These are phyloP conservation scores for Exserohilum turcica DNA, from an alignment of 2,329 filamentous ascomycete species.

Conservation along the genomic window DNA sequence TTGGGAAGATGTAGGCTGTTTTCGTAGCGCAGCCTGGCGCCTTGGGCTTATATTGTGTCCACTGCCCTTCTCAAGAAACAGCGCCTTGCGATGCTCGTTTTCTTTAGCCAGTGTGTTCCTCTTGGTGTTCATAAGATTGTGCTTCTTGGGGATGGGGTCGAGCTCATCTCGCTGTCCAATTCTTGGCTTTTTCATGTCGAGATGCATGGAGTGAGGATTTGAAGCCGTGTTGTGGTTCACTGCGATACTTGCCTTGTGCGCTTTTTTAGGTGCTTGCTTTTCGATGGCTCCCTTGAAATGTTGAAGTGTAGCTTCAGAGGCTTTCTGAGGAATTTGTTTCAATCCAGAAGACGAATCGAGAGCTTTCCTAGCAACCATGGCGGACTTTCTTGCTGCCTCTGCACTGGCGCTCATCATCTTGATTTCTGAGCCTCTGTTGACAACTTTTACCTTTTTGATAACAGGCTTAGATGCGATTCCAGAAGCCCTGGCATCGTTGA, in stretches of 20 bases:
- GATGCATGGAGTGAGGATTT: background rate
- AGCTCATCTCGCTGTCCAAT: background rate
- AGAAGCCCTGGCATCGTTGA: background rate
- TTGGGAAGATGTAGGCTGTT: background rate
- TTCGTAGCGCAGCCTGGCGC: background rate
- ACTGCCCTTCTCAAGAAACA: background rate
- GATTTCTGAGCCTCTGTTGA: conserved; percentile 2
- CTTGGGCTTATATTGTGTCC: background rate
- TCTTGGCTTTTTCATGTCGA: background rate
- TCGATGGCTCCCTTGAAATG: background rate
- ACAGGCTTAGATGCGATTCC: background rate
- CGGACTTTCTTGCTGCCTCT: background rate
- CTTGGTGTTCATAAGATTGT: background rate
- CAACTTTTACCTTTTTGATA: conserved; percentile 5
- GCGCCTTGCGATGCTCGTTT: background rate
- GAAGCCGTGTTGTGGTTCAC: background rate
- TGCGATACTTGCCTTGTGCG: background rate
- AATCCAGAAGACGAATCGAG: background rate
- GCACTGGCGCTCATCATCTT: background rate
- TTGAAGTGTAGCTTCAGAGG: background rate
- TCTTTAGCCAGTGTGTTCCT: background rate
- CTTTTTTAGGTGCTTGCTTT: background rate
- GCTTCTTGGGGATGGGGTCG: background rate
- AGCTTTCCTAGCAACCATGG: background rate
- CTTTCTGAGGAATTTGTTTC: background rate